phyloP scores from a whole-genome alignment of 352 stramenopile genomes.

The Phytophthora capsici region DNA sequence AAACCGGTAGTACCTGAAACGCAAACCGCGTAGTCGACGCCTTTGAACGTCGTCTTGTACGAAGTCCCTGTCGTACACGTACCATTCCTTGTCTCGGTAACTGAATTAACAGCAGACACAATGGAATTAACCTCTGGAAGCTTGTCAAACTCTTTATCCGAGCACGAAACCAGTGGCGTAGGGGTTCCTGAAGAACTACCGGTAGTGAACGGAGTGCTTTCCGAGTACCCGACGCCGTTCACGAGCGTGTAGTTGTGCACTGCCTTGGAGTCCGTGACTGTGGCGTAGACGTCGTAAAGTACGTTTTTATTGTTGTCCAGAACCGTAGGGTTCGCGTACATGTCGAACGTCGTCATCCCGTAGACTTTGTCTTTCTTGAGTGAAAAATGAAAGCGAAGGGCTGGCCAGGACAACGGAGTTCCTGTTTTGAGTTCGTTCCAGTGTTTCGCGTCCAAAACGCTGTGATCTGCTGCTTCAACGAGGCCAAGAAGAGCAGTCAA shows the following conservation, averaged over 20 bases:
- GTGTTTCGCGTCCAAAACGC: neutral
- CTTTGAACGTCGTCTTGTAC: conserved; percentile 16
- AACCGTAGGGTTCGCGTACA: conserved; percentile 38
- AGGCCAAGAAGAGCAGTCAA: conserved; percentile 9
- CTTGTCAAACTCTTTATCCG: conserved; percentile 1
- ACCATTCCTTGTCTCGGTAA: neutral
- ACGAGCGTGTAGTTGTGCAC: conserved; percentile 42
- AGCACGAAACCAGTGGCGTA: neutral
- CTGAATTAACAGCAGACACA: neutral
- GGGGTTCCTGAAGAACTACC: neutral
- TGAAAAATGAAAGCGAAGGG: conserved; percentile 36
- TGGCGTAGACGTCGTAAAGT: conserved; percentile 40
- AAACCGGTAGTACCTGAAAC: conserved; percentile 16
- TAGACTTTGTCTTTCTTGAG: conserved; percentile 36
- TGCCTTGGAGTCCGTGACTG: conserved; percentile 19
- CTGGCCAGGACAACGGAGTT: conserved; percentile 27
- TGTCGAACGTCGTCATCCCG: conserved; percentile 35
- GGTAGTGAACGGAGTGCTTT: conserved; percentile 9
- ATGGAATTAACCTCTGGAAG: conserved; percentile 4
- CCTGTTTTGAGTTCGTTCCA: conserved; percentile 9
- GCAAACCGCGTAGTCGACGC: conserved; percentile 13
- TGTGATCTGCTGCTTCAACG: conserved; percentile 1
- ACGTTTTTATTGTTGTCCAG: conserved; percentile 29
- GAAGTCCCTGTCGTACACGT: conserved; percentile 6
- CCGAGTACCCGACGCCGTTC: conserved; percentile 30